Evolutionary conservation across 176 grass and related monocot species (phyloP).

Genomic region (sorghum (Sorghum bicolor)): DNA sequence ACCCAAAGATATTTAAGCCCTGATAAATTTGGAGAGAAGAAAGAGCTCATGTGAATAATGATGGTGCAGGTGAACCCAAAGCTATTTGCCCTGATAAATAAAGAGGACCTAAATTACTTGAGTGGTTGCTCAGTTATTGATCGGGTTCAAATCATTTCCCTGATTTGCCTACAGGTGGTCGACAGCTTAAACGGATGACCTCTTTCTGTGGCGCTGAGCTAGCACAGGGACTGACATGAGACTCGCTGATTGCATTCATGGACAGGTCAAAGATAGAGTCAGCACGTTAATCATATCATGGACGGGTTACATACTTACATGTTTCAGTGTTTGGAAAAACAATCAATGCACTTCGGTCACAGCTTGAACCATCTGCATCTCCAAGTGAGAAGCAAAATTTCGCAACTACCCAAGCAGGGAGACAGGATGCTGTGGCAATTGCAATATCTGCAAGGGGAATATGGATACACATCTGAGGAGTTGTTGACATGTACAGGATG

Average conservation of each 20-base stretch:
- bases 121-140: background rate
- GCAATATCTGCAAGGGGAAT: background rate
- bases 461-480: background rate
- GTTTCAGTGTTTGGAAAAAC: background rate
- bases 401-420: background rate
- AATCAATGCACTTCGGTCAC: background rate
- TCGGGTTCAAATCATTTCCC: background rate
- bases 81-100: background rate
- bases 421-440: too few relatives aligned
- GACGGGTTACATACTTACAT: background rate
- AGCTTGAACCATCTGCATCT: background rate
- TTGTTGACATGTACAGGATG: background rate
- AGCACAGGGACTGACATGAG: background rate
- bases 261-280: background rate
- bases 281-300: conserved; percentile 11
- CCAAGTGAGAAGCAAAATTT: background rate
- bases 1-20: background rate
- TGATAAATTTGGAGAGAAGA: background rate
- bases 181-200: too few relatives aligned
- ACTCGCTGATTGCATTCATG: background rate
- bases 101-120: too few relatives aligned
- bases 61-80: background rate
- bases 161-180: background rate
- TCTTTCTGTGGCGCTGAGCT: background rate
- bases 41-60: background rate